These are phyloP conservation scores for Sporisorium graminicola DNA, from an alignment of 1,284 basidiomycete genomes.

Conservation along the genomic window DNA sequence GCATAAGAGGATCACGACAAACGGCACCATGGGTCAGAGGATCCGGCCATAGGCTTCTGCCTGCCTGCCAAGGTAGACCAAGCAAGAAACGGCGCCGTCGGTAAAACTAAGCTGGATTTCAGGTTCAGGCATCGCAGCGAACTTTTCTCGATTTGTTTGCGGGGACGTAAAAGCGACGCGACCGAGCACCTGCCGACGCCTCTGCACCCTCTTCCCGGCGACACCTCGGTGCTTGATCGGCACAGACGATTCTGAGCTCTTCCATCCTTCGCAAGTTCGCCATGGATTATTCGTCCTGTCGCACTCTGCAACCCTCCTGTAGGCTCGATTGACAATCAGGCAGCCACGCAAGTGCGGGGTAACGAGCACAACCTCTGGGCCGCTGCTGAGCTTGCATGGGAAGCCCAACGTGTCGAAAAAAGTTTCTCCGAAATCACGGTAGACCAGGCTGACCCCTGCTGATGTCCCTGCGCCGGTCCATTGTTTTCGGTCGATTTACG, in stretches of 20 bases:
- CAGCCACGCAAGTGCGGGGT: background rate
- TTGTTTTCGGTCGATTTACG: background rate
- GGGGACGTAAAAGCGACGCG: slow-evolving; percentile 1
- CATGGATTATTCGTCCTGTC: no score
- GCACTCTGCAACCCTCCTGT: background rate
- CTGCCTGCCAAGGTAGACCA: background rate
- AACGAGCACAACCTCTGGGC: background rate
- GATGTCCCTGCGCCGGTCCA: background rate
- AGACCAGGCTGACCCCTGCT: background rate
- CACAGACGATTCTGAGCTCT: no score
- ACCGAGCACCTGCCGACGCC: slow-evolving; percentile 16
- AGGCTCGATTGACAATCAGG: background rate
- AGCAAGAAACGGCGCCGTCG: background rate
- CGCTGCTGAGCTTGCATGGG: background rate
- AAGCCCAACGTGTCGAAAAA: background rate
- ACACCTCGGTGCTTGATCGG: slow-evolving; percentile 16
- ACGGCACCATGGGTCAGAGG: no score
- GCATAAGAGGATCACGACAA: no score
- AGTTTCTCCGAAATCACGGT: slow-evolving; percentile 20
- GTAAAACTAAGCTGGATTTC: background rate
- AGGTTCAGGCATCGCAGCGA: background rate
- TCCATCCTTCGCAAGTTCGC: no score
- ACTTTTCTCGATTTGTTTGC: background rate
- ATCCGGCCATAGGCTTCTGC: no score
- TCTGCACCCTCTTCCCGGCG: background rate